Conservation (phyloP, 2,329 filamentous ascomycete species). For the Colletotrichum kahawae region DNA sequence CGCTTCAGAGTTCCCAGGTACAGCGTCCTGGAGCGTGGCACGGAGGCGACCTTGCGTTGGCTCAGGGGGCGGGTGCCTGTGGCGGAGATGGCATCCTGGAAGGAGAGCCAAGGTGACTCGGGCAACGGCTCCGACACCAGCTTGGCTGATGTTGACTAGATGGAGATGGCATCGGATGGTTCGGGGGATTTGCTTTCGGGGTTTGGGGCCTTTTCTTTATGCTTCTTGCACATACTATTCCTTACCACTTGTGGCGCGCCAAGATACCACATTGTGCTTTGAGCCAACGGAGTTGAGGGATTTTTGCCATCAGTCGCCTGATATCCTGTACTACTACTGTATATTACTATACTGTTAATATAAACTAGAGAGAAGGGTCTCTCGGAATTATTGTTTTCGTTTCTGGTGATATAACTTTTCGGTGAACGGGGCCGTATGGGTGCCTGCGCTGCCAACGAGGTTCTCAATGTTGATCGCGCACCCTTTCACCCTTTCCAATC, state of each 20-base stretch:
- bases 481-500: not conserved
- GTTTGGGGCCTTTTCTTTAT: not conserved
- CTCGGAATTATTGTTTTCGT: not conserved
- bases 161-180: not conserved
- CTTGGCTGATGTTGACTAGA: constrained; percentile 32
- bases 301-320: not conserved
- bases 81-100: constrained; percentile 63
- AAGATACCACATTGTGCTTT: constrained; percentile 1
- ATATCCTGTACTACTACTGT: constrained; percentile 23
- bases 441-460: not conserved
- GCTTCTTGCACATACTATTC: constrained; percentile 17
- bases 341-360: constrained; percentile 10
- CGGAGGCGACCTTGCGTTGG: constrained; percentile 83
- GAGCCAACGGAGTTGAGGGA: constrained; percentile 6
- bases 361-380: not conserved
- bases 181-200: not conserved
- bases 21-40: constrained; percentile 84
- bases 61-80: constrained; percentile 76
- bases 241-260: not conserved
- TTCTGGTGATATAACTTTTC: not conserved
- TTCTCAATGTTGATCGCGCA: not conserved
- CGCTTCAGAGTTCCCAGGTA: constrained; percentile 86
- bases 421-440: not conserved
- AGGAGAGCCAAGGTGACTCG: constrained; percentile 45
- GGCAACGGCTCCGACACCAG: constrained; percentile 30